Conservation (phyloP, 768 basidiomycete genomes). For the Cystoderma amianthinum region DNA sequence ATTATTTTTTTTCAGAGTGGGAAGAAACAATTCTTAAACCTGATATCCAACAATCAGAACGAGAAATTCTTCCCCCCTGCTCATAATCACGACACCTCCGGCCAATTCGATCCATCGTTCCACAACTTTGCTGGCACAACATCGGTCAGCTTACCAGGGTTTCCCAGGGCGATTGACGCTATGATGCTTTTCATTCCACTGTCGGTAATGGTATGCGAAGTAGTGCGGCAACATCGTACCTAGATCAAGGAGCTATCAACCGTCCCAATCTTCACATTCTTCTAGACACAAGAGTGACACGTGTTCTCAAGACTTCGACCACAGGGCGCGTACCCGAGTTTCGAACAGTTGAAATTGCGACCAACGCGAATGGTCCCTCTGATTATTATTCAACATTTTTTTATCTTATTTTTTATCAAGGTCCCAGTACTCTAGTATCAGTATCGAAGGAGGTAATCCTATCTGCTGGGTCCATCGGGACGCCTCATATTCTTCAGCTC, state of each 20-base stretch:
- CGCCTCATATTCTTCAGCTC: conserved; percentile 21
- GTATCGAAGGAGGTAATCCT: conserved; percentile 27
- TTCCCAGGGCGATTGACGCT: conserved; percentile 19
- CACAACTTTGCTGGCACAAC: conserved; percentile 27
- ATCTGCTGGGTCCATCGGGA: conserved; percentile 23
- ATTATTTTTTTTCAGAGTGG: background rate
- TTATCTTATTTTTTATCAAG: background rate
- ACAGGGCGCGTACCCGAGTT: background rate
- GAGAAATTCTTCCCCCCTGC: conserved; percentile 22
- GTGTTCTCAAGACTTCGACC: conserved; percentile 4
- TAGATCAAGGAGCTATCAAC: background rate
- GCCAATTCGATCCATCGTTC: conserved; percentile 26
- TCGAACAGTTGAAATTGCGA: background rate
- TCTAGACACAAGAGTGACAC: conserved; percentile 2
- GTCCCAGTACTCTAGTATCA: conserved; percentile 7
- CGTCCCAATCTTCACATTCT: conserved; percentile 5
- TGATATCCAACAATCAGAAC: conserved; percentile 8
- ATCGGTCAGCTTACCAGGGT: conserved; percentile 22
- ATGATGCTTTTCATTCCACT: conserved; percentile 19
- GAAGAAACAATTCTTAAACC: no score
- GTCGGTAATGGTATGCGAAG: conserved; percentile 5
- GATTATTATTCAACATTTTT: background rate
- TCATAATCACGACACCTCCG: conserved; percentile 29
- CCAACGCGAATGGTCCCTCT: background rate
- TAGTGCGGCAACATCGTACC: conserved; percentile 3